Evolutionary conservation across 176 grass and related monocot genomes (phyloP).

Genomic region (Alopecurus myosuroides): DNA sequence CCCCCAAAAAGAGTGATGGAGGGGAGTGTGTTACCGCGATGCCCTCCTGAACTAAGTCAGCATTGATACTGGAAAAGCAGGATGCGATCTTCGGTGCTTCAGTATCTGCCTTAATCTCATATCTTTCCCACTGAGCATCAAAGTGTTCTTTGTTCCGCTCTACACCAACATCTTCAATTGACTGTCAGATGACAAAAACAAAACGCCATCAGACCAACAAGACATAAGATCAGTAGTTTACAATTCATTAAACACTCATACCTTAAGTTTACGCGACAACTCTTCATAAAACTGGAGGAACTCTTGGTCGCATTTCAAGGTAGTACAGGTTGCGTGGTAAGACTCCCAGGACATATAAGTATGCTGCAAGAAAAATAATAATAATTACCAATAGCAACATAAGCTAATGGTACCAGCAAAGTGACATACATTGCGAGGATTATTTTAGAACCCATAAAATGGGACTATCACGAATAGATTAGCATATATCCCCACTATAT

Average conservation of each 20-base stretch:
- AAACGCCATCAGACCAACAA: not conserved
- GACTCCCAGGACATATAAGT: not conserved
- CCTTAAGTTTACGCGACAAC: not conserved
- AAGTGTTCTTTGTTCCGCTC: not conserved
- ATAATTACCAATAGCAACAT: not conserved
- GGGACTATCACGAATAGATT: not conserved
- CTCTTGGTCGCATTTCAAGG: not conserved
- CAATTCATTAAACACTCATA: not conserved
- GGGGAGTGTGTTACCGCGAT: not conserved
- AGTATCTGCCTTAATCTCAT: not conserved
- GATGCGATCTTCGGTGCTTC: not conserved
- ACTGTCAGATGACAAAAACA: not conserved
- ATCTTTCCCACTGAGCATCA: not conserved
- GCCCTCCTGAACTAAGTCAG: not conserved
- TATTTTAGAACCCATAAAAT: not conserved
- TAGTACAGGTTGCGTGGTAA: not conserved
- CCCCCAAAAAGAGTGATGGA: not conserved
- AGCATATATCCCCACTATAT: not conserved
- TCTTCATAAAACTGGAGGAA: not conserved
- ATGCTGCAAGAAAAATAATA: not conserved
- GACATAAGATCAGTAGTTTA: not conserved
- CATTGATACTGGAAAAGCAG: not conserved
- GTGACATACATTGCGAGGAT: not conserved
- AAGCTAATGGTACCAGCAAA: not conserved
- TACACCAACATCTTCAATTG: not conserved